Base-by-base conservation (phyloP, 352 stramenopile species). In the Phytophthora ohioensis region DNA sequence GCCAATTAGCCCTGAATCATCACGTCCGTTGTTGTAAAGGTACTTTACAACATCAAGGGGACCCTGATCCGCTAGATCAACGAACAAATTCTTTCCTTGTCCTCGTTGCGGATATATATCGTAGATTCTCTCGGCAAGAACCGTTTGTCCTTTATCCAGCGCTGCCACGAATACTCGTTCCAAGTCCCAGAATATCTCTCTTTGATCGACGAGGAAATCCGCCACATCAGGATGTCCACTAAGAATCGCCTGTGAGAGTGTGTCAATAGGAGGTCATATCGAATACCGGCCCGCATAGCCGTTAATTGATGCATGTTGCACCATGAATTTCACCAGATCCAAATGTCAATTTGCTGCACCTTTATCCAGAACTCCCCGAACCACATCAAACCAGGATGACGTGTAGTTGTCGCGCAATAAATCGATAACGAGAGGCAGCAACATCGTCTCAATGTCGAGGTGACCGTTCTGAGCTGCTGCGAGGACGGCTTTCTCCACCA, bases 391-490 rank as follows among this genome's bases (percentile, higher is more conserved):
- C 45, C 35, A 57, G 9, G 27, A 31, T 8, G 41, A 15, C 12
- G 15, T 39, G 15, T 21, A 41, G n/a, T 41, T 43, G 9, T 49
- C 17, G 2, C 12, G 30, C 0, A 42, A 8, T 9, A 32, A 5
- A 51, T 34, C 27, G 13, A 51, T 32, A 1, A 41, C 12, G 17
- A 51, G 9, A 15, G 21, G 38, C 3, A 61, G 9, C 10, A 58
- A 31, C 2, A 48, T 36, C 17, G 35, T 43, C 15, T 57, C 36
- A 8, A 51, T 42, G 2, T 39, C 36, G 15, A 66, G 27, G 7
- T 66, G 58, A 31, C 58, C 34, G 10, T 49, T 56, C 39, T 35
- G 12, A 57, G 57, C 57, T 47, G 46, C 58, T 38, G 36, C 46
- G 17, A 51, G 11, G 4, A 41, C 15, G 5, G 46, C 58, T 15